Base-by-base conservation (phyloP, 2,329 filamentous ascomycete species). In the Xylaria sp. region DNA sequence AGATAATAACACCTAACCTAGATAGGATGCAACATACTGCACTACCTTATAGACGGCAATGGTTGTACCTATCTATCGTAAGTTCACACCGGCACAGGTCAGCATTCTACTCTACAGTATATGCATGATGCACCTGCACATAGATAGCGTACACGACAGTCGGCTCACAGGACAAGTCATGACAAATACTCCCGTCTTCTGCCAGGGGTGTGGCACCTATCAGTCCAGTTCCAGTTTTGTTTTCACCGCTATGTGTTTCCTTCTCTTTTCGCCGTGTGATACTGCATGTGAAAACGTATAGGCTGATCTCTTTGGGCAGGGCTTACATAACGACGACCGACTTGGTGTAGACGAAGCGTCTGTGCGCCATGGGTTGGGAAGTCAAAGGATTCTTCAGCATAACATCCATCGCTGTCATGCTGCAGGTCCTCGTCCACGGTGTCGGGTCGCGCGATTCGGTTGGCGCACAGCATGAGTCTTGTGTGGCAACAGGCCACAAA, bases 391-490 rank as follows among this genome's bases (percentile, higher is more conserved):
- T 67, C 23, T 62, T 62, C 48, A 57, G 50, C 55, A 46, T 53
- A 45, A 36, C 46, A 67, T 30, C 46, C 48, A 36, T 63, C 32
- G 55, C 43, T 60, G 58, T 69, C 57, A 66, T 66, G 67, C 68
- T 63, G 61, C 65, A 69, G 70, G 70, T 64, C 53, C 71, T 72
- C 69, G 72, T 66, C 73, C 73, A 72, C 66, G 69, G 72, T 68
- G 69, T 72, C 74, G 73, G 74, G 74, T 74, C 70, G 53, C 70
- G 53, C 36, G 18, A 50, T 65, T 71, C 66, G 73, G 70, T 72
- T 74, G 72, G 72, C 72, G 72, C 71, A 76, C 74, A 65, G 72
- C 74, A 75, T 74, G 70, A 73, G 62, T 65, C 41, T 60, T 53
- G 70, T 66, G 68, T 71, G 68, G 66, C 72, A 71, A 58, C 60